Percentiles rank a stretch among this genome's conserved stretches.
phyloP scores from a whole-genome alignment of 2,329 filamentous ascomycete species.

The Calonectria crousiana region DNA sequence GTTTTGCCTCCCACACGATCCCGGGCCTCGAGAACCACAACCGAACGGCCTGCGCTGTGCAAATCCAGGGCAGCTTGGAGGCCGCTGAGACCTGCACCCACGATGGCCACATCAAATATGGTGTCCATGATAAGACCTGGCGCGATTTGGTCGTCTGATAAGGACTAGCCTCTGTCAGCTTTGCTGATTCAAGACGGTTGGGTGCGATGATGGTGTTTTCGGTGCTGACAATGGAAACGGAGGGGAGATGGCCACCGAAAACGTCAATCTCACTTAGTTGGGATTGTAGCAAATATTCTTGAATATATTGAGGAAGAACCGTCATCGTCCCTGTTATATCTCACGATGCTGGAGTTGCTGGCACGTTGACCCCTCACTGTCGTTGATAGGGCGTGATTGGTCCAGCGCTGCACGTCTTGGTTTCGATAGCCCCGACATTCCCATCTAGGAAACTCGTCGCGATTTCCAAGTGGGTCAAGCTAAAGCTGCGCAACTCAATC shows the following conservation, averaged over 20 bases:
- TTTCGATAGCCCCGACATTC: not conserved
- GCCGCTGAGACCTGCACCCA: slow-evolving; percentile 10
- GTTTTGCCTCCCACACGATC: slow-evolving; percentile 24
- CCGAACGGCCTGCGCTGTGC: slow-evolving; percentile 10
- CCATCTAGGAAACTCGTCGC: not conserved
- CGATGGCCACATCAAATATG: not conserved
- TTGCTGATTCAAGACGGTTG: not conserved
- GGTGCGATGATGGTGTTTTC: not conserved
- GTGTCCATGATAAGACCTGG: not conserved
- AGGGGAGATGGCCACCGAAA: not conserved
- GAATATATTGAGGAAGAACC: not conserved
- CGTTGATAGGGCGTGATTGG: not conserved
- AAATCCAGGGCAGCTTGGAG: slow-evolving; percentile 24
- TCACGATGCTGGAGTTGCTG: not conserved
- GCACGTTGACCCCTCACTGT: not conserved
- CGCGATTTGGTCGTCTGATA: not conserved
- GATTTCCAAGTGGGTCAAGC: not conserved
- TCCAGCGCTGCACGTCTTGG: not conserved
- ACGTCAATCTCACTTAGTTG: not conserved
- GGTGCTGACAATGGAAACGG: not conserved
- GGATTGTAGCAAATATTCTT: not conserved
- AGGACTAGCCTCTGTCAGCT: not conserved
- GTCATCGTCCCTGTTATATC: not conserved
- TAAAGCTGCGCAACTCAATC: not conserved
- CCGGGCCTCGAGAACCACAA: slow-evolving; percentile 13